Conservation (phyloP, 805 yeast genomes). For the Sugiyamaella lignohabitans region DNA sequence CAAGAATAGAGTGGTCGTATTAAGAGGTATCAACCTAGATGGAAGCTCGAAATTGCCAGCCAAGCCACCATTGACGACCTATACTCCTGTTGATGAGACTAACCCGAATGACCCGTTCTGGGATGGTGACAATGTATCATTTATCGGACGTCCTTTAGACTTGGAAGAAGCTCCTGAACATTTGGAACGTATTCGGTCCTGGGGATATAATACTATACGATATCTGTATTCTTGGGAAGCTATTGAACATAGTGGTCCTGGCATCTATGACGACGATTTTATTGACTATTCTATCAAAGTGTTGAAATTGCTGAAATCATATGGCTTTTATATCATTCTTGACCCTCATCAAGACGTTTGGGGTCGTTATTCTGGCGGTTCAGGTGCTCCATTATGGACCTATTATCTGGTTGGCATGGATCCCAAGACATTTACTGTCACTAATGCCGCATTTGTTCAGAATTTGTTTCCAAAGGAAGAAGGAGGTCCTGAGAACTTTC, state of each 20-base stretch:
- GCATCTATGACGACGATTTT: constrained; percentile 67
- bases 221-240: constrained; percentile 90
- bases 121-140: constrained; percentile 64
- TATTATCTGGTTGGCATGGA: constrained; percentile 83
- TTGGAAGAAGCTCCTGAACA: constrained; percentile 66
- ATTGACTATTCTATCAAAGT: constrained; percentile 63
- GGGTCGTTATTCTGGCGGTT: constrained; percentile 87
- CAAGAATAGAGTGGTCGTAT: constrained; percentile 49
- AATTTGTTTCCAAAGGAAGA: constrained; percentile 31
- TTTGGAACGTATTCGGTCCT: constrained; percentile 57
- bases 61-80: constrained; percentile 41
- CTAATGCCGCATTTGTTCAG: constrained; percentile 79
- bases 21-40: constrained; percentile 79
- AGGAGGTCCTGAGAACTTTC: constrained; percentile 51
- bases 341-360: constrained; percentile 95
- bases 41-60: constrained; percentile 66
- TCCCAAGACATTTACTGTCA: constrained; percentile 55
- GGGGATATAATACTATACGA: constrained; percentile 78
- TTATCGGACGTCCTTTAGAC: constrained; percentile 75
- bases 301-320: constrained; percentile 47
- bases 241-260: constrained; percentile 81
- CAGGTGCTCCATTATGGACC: constrained; percentile 94
- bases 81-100: constrained; percentile 25
- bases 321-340: constrained; percentile 71
- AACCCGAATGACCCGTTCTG: constrained; percentile 37